These are phyloP conservation scores for Penicillium italicum DNA, from an alignment of 2,329 filamentous ascomycete species.

Conservation along the genomic window DNA sequence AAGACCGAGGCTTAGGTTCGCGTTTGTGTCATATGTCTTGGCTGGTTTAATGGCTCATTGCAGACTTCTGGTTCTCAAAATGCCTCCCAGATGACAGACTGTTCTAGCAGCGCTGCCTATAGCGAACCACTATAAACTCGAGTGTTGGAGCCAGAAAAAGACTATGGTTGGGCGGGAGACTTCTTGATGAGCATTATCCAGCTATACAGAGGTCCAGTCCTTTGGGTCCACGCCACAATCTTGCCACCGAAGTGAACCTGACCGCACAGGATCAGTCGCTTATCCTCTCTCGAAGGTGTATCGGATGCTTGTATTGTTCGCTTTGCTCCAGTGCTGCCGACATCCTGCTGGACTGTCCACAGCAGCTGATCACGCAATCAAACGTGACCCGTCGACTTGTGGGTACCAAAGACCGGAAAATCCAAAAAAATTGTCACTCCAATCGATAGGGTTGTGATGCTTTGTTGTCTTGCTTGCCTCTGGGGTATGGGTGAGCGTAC, in stretches of 20 bases:
- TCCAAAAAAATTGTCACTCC: background rate
- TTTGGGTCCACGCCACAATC: background rate
- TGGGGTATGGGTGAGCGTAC: background rate
- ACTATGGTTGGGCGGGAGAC: background rate
- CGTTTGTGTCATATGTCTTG: background rate
- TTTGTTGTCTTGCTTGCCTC: background rate
- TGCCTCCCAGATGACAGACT: background rate
- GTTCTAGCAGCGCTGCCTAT: background rate
- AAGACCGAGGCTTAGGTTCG: background rate
- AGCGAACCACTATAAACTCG: background rate
- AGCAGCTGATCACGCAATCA: background rate
- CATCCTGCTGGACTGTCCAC: background rate
- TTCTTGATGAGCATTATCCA: background rate
- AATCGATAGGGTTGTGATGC: background rate
- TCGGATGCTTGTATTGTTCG: background rate
- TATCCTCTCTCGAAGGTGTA: background rate
- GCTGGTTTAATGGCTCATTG: background rate
- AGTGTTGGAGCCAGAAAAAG: background rate
- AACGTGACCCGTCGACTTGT: no score
- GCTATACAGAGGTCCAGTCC: background rate
- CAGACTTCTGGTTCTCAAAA: background rate
- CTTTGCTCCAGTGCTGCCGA: background rate
- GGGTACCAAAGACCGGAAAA: background rate
- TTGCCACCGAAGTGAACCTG: background rate
- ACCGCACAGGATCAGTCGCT: background rate